Evolutionary conservation across 164 flowering plant genomes (phyloP), one percentile per base, ranked within the genome.

Genomic region (Cinnamomum micranthum): DNA sequence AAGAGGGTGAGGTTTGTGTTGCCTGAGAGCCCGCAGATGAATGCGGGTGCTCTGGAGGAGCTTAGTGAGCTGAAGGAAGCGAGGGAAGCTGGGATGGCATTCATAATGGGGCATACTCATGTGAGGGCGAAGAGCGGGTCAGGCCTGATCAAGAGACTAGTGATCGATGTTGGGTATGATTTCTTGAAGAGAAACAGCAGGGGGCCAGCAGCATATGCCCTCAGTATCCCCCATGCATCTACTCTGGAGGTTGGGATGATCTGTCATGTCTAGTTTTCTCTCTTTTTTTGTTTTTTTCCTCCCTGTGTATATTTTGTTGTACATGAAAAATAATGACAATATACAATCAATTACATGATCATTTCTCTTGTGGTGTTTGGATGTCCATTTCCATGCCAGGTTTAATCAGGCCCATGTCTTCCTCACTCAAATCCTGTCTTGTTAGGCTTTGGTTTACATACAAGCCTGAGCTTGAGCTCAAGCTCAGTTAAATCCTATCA

Each of bases 191-290:
- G 96, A 77, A 94, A 94, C 75, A 82, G 86, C 77, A 84, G 98
- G 76, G 81, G 87, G 7, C 84, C 92, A 1, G 60, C 47, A 41
- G 70, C 79, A 14, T 78, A 84, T 82, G 87, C 88, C 7, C 74
- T 90, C 33, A 86, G 78, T 77, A 78, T 88, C 69, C 93, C 97
- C 2, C 93, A 92, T 82, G 90, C 92, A 19, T 94, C 96, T 0
- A 90, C 95, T 0, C 83, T 92, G 65, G 97, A 94, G 78, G 98
- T 94, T 35, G 98, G 97, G 25, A 94, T 94, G 97, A 76, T 88
- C 4, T 94, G 84, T 79, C 74, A 83, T 81, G 85, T 94, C 69
- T 83, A 68, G 52, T 33, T 20, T 28, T 55, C 60, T 55, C 12
- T 15, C 0, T 3, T 25, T 2, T 55, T 2, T 55, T 0, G 1